phyloP scores from a whole-genome alignment of 768 basidiomycete genomes.

The Psilocybe cubensis region DNA sequence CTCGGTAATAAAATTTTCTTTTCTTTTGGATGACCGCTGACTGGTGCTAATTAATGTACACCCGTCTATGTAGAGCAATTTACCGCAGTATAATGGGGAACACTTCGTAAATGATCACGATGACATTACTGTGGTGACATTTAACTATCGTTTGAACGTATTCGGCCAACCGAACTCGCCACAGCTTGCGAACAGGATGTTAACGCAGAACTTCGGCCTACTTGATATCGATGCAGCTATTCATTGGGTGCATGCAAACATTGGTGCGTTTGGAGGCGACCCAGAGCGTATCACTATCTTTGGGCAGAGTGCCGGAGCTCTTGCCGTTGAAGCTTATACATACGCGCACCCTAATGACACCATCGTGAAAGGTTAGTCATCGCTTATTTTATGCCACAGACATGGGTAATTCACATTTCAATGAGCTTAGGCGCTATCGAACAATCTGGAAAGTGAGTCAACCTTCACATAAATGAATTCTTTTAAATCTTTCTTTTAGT shows the following conservation, averaged over 20 bases:
- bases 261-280: slow-evolving; percentile 46
- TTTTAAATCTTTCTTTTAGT: slow-evolving; percentile 2
- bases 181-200: slow-evolving; percentile 27
- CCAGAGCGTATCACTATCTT: slow-evolving; percentile 40
- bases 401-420: not conserved
- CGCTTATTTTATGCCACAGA: slow-evolving; percentile 11
- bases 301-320: slow-evolving; percentile 41
- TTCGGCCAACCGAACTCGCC: slow-evolving; percentile 44
- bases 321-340: slow-evolving; percentile 35
- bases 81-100: slow-evolving; percentile 28
- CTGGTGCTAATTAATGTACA: too few relatives aligned
- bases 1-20: slow-evolving; percentile 22
- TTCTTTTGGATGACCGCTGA: not conserved
- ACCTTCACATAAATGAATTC: not conserved
- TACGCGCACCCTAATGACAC: slow-evolving; percentile 37
- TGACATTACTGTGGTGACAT: slow-evolving; percentile 37
- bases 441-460: slow-evolving; percentile 38
- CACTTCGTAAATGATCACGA: slow-evolving; percentile 35
- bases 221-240: slow-evolving; percentile 42
- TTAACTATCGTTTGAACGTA: too few relatives aligned
- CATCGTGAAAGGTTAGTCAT: slow-evolving; percentile 25
- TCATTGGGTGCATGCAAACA: slow-evolving; percentile 51
- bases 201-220: slow-evolving; percentile 41
- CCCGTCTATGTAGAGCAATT: slow-evolving; percentile 27
- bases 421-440: slow-evolving; percentile 31